Evolutionary conservation across 352 stramenopile genomes (phyloP), one percentile per base, ranked within the genome.

Genomic region (Elongisporangium prolatum): DNA sequence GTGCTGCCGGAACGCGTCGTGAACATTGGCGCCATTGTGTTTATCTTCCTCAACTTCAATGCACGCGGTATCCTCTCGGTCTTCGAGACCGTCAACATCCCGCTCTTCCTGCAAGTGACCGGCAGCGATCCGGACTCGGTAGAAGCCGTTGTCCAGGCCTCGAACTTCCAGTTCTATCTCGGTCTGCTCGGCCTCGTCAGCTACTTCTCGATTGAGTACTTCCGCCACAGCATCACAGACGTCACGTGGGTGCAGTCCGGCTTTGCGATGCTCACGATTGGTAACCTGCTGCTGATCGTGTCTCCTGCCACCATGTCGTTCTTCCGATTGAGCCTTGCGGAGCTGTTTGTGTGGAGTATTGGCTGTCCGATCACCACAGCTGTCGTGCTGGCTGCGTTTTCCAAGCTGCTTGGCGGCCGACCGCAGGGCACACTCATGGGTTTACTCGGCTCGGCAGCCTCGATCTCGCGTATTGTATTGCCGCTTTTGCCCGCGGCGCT

Each of bases 41-140:
- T 91, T 61, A 91, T 93, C 63, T 84, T 86, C 61, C 67, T 93
- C 28, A 93, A 93, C 67, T 88, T 91, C 61, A 83, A 71, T 50
- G 80, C 78, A 3, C 79, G 84, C 18, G 84, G 80, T 21, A 91
- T 93, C 28, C 56, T 93, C 51, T 91, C 80, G 1, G 83, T 93
- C 2, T 93, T 93, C 52, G 84, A 93, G 67, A 93, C 84, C 3
- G 80, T 91, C 34, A 91, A 91, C 61, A 89, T 93, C n/a, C 81
- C 84, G 38, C 52, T 93, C 2, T 91, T 90, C 52, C 62, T 93
- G 34, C 60, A 85, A 56, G 78, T 86, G 24, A 90, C 79, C 22
- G 74, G 77, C 17, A 78, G 77, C 52, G 79, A 87, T 18, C 80
- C 81, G 0, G 57, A 70, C 16, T 87, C 73, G 54, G 67, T 77